These are phyloP conservation scores for Chlorella sp. DNA, from an alignment of 139 green algal genomes.

Conservation along the genomic window DNA sequence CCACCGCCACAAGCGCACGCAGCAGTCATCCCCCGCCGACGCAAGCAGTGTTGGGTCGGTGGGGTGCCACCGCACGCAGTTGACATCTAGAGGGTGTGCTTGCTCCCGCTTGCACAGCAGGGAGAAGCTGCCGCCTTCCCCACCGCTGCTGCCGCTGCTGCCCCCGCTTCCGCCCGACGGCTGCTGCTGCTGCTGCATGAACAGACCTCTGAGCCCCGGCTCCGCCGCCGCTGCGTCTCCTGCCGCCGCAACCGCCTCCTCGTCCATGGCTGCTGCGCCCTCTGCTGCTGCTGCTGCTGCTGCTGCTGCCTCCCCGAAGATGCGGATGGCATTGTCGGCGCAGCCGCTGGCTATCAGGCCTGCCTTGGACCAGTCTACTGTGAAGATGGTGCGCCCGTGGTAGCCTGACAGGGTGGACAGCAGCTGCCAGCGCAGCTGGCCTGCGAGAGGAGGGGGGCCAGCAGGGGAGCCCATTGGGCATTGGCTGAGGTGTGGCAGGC, in stretches of 20 bases:
- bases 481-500: background rate
- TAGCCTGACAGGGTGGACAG: constrained; percentile 68
- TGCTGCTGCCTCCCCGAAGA: constrained; percentile 59
- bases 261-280: background rate
- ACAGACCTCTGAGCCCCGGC: background rate
- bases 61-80: constrained; percentile 88
- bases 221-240: background rate
- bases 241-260: background rate
- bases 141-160: background rate
- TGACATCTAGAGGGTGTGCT: constrained; percentile 81
- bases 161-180: background rate
- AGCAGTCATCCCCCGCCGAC: constrained; percentile 77
- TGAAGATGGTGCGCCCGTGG: constrained; percentile 83
- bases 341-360: constrained; percentile 76
- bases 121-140: constrained; percentile 29
- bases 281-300: background rate
- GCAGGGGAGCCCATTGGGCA: background rate
- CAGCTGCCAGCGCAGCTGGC: constrained; percentile 55
- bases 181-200: constrained; percentile 5
- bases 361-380: constrained; percentile 73
- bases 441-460: background rate
- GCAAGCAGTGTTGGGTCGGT: constrained; percentile 65
- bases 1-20: constrained; percentile 74
- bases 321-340: constrained; percentile 75
- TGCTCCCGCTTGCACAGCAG: constrained; percentile 40